phyloP scores from a whole-genome alignment of 163 green algal species.

The Chlamydomonas reinhardtii region DNA sequence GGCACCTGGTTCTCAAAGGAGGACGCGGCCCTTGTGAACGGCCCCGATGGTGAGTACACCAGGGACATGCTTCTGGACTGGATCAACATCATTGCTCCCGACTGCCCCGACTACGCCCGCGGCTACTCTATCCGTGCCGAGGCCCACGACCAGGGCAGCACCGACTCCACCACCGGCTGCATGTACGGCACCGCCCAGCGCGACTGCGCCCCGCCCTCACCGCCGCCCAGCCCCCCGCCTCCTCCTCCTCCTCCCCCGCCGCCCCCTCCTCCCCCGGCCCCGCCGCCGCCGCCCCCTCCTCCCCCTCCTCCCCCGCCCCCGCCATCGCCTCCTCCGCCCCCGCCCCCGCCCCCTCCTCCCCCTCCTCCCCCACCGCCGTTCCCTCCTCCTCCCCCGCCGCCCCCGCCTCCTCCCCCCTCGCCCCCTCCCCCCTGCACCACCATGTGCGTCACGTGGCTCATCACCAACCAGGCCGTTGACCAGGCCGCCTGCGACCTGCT shows the following conservation, averaged over 20 bases:
- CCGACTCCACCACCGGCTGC: background rate
- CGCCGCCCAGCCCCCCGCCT: background rate
- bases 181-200: background rate
- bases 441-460: conserved; percentile 16
- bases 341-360: no score
- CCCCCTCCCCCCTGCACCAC: background rate
- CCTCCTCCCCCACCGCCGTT: no score
- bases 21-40: background rate
- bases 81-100: background rate
- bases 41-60: background rate
- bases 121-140: background rate
- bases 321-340: no score
- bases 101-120: background rate
- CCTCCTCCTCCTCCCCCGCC: background rate
- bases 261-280: background rate
- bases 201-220: background rate
- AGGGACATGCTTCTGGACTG: background rate
- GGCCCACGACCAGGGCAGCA: background rate
- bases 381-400: no score
- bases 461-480: background rate
- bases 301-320: no score
- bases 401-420: no score
- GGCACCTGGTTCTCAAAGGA: background rate
- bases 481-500: background rate
- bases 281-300: background rate